A percentile compares a stretch with the other conserved stretches of the same genome.
phyloP scores from a whole-genome alignment of 495 filamentous ascomycete species.

The Pseudomonodictys pantanalensis region DNA sequence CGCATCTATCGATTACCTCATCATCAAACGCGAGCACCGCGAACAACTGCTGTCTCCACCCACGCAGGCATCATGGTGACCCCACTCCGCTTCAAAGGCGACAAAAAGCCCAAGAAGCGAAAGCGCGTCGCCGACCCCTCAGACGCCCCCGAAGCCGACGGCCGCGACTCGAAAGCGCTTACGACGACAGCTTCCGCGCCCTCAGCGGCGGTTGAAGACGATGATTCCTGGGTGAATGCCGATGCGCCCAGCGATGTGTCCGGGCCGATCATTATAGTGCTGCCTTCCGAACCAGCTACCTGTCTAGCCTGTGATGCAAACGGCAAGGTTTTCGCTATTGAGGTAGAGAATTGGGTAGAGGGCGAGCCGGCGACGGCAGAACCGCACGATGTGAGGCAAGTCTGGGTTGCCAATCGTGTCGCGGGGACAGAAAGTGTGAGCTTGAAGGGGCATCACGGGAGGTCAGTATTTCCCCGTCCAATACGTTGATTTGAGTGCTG shows the following conservation, averaged over 20 bases:
- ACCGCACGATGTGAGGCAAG: constrained; percentile 90
- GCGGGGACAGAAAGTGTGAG: constrained; percentile 76
- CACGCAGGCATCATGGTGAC: constrained; percentile 55
- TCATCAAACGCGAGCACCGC: background rate
- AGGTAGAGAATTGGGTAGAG: constrained; percentile 80
- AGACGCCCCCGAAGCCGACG: constrained; percentile 14
- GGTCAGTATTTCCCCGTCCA: constrained; percentile 36
- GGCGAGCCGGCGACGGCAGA: constrained; percentile 75
- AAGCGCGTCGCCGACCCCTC: constrained; percentile 55
- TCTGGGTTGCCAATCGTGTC: constrained; percentile 86
- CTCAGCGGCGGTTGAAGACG: constrained; percentile 53
- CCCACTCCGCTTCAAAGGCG: constrained; percentile 90
- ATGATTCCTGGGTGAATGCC: constrained; percentile 88
- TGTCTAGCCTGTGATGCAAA: constrained; percentile 79
- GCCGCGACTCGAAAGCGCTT: constrained; percentile 35
- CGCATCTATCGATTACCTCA: background rate
- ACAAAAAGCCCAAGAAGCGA: constrained; percentile 90
- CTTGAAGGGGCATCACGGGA: constrained; percentile 85
- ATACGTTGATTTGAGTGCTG: background rate
- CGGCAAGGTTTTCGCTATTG: constrained; percentile 76
- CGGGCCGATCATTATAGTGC: constrained; percentile 79
- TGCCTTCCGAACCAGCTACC: constrained; percentile 65
- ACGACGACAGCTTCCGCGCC: constrained; percentile 46
- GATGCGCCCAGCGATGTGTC: constrained; percentile 70
- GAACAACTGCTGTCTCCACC: background rate